Evolutionary conservation across 176 grass and related monocot genomes (phyloP).

Genomic region (Oryza glumipatula): DNA sequence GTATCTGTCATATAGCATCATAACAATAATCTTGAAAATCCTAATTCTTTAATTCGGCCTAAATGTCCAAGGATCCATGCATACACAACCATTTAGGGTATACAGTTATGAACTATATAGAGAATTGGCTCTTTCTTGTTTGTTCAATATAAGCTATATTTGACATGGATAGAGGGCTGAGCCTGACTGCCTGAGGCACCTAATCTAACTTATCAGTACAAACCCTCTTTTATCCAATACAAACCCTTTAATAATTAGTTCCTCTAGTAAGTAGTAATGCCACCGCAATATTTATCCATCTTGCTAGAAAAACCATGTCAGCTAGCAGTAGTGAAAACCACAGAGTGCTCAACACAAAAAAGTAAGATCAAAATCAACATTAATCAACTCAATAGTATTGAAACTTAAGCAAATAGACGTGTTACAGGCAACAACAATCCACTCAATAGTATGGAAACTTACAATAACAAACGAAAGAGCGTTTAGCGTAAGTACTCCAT

Average conservation of each 20-base stretch:
- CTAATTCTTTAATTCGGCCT: not conserved
- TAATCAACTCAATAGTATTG: not conserved
- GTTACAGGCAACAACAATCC: not conserved
- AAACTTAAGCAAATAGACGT: not conserved
- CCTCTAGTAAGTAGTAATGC: not conserved
- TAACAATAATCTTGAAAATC: not conserved
- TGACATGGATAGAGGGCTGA: not conserved
- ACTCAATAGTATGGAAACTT: not conserved
- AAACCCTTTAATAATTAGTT: not conserved
- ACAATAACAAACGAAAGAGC: not conserved
- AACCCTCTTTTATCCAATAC: not conserved
- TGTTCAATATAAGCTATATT: not conserved
- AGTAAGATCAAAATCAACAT: not conserved
- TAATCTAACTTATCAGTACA: not conserved
- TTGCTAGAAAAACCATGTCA: not conserved
- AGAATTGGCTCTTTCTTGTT: not conserved
- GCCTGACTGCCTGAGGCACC: not conserved
- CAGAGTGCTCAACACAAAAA: not conserved
- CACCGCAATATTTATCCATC: not conserved
- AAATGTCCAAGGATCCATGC: not conserved
- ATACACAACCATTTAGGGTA: not conserved
- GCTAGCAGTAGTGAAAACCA: not conserved
- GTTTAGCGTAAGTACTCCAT: not conserved
- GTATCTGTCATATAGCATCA: not conserved
- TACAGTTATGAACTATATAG: too few species aligned